Evolutionary conservation across 1,284 basidiomycete species (phyloP).

Genomic region (Mycena citricolor): DNA sequence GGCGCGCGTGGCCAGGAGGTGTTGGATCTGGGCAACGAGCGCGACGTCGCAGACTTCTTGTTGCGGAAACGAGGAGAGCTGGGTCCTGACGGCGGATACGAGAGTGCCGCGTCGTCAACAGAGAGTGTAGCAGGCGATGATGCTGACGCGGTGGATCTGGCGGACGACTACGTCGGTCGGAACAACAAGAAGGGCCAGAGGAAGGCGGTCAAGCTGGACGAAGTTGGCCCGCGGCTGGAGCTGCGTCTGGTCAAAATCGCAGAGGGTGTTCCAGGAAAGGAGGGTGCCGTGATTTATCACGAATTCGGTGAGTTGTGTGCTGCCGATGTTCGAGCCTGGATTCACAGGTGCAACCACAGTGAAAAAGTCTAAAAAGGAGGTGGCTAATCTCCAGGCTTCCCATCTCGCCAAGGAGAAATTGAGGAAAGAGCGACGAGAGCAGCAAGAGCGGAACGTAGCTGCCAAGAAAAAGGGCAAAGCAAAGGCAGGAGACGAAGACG

Average conservation of each 20-base stretch:
- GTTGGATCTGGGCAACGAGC: slow-evolving; percentile 84
- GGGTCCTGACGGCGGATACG: slow-evolving; percentile 80
- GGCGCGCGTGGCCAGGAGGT: slow-evolving; percentile 54
- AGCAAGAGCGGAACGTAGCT: slow-evolving; percentile 86
- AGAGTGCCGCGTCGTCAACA: slow-evolving; percentile 71
- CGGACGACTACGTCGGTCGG: slow-evolving; percentile 91
- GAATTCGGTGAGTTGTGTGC: slow-evolving; percentile 68
- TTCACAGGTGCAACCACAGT: slow-evolving; percentile 53
- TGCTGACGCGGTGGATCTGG: slow-evolving; percentile 77
- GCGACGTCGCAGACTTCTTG: slow-evolving; percentile 95
- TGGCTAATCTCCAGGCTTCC: slow-evolving; percentile 61
- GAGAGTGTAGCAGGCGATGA: slow-evolving; percentile 86
- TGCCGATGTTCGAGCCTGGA: too few relatives aligned
- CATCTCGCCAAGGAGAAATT: slow-evolving; percentile 77
- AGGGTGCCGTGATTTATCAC: slow-evolving; percentile 89
- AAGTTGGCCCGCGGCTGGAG: slow-evolving; percentile 96
- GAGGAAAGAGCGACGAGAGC: slow-evolving; percentile 74
- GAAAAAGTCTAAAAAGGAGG: slow-evolving; percentile 79
- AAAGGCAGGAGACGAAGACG: slow-evolving; percentile 35
- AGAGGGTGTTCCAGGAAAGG: slow-evolving; percentile 89
- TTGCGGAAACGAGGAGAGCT: slow-evolving; percentile 70
- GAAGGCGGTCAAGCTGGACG: slow-evolving; percentile 88
- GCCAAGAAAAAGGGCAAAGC: slow-evolving; percentile 64
- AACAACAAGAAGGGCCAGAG: slow-evolving; percentile 91
- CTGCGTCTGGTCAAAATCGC: slow-evolving; percentile 91